Evolutionary conservation across 2,329 filamentous ascomycete species (phyloP).

Genomic region (Colletotrichum caudatum): DNA sequence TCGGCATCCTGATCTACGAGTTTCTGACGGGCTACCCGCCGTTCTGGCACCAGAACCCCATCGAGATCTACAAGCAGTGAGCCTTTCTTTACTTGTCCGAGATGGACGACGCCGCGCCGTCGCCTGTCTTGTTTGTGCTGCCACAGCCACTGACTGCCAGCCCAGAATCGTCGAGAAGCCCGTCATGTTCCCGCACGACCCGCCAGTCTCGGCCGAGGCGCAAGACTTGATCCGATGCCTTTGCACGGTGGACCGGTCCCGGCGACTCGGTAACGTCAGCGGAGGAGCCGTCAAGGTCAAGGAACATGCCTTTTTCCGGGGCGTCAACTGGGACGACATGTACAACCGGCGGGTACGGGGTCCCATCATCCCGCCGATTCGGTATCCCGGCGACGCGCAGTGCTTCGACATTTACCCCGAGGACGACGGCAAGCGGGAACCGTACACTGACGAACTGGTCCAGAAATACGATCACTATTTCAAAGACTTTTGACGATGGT

Average conservation of each 20-base stretch:
- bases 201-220: slow-evolving; percentile 73
- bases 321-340: slow-evolving; percentile 80
- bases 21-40: slow-evolving; percentile 87
- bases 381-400: slow-evolving; percentile 78
- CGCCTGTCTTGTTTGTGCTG: not conserved
- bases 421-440: slow-evolving; percentile 73
- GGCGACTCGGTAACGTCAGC: slow-evolving; percentile 81
- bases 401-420: slow-evolving; percentile 90
- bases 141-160: slow-evolving; percentile 12
- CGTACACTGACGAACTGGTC: slow-evolving; percentile 77
- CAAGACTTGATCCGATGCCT: slow-evolving; percentile 81
- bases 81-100: slow-evolving; percentile 44
- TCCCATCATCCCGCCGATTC: slow-evolving; percentile 80
- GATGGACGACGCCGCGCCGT: not conserved
- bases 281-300: slow-evolving; percentile 81
- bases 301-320: slow-evolving; percentile 79
- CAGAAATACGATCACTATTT: slow-evolving; percentile 79
- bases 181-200: slow-evolving; percentile 78
- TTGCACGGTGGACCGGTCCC: slow-evolving; percentile 83
- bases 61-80: slow-evolving; percentile 86
- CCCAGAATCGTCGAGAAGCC: slow-evolving; percentile 83
- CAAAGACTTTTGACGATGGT: slow-evolving; percentile 71
- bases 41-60: slow-evolving; percentile 88
- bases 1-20: slow-evolving; percentile 87
- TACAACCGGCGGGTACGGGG: slow-evolving; percentile 73